phyloP scores from a whole-genome alignment of 2,329 filamentous ascomycete species.

The Aspergillus neotritici region DNA sequence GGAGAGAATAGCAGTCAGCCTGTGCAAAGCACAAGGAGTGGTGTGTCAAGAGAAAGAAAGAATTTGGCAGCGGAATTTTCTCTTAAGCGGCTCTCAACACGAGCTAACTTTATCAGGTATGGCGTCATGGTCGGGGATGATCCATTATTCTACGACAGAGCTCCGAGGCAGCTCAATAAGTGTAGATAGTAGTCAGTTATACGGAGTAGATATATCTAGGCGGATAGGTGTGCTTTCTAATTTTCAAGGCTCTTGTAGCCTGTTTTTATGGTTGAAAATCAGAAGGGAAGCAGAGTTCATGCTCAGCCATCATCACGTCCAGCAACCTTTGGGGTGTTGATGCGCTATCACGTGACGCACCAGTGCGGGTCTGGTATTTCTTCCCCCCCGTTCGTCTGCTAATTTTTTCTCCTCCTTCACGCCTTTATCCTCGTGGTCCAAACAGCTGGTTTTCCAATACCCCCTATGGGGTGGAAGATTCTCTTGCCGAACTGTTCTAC shows the following conservation, averaged over 20 bases:
- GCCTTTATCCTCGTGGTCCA: constrained; percentile 7
- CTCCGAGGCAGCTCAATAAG: too few relatives aligned
- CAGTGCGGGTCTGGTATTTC: constrained; percentile 13
- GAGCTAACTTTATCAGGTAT: constrained; percentile 19
- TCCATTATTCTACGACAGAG: neutral
- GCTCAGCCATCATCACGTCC: too few relatives aligned
- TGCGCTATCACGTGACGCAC: constrained; percentile 15
- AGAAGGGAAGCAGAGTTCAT: too few relatives aligned
- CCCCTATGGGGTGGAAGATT: constrained; percentile 16
- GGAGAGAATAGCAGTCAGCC: constrained; percentile 27
- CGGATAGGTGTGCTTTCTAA: too few relatives aligned
- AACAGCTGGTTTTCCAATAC: constrained; percentile 10
- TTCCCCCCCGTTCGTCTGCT: constrained; percentile 15
- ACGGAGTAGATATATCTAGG: too few relatives aligned
- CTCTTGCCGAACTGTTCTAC: constrained; percentile 8
- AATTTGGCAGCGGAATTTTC: constrained; percentile 12
- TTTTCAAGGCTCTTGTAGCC: too few relatives aligned
- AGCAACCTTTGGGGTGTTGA: too few relatives aligned
- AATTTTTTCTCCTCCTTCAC: constrained; percentile 11
- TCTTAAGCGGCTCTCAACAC: constrained; percentile 14
- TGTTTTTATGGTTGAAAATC: too few relatives aligned
- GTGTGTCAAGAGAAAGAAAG: constrained; percentile 22
- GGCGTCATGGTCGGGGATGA: neutral
- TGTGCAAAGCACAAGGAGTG: constrained; percentile 40
- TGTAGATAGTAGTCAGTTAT: too few relatives aligned